Evolutionary conservation across 805 yeast genomes (phyloP).

Genomic region (Candida rishiriensis): DNA sequence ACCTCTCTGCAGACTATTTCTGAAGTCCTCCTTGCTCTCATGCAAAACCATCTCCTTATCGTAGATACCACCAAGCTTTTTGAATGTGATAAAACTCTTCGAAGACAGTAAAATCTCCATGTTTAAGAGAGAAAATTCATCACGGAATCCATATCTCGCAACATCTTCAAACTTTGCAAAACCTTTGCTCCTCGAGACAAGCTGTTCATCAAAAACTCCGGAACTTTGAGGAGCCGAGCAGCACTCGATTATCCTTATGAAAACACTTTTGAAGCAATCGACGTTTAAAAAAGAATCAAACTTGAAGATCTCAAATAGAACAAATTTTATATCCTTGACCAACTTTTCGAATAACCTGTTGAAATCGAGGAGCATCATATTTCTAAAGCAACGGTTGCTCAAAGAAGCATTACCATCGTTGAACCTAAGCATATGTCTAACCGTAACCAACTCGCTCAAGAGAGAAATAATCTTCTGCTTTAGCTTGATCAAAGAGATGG

Average conservation of each 20-base stretch:
- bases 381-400: conserved; percentile 13
- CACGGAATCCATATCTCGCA: background rate
- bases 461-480: conserved; percentile 8
- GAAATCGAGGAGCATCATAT: conserved; percentile 7
- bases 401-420: conserved; percentile 10
- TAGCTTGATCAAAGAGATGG: conserved; percentile 8
- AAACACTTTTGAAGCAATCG: conserved; percentile 5
- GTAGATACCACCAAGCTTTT: conserved; percentile 10
- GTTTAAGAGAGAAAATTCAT: conserved; percentile 10
- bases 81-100: conserved; percentile 13
- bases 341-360: conserved; percentile 1
- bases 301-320: conserved; percentile 11
- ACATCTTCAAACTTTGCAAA: background rate
- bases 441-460: conserved; percentile 9
- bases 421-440: conserved; percentile 8
- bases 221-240: background rate
- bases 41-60: conserved; percentile 5
- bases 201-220: background rate
- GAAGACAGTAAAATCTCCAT: conserved; percentile 13
- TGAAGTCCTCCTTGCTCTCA: conserved; percentile 7
- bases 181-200: background rate
- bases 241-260: conserved; percentile 3
- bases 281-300: conserved; percentile 9
- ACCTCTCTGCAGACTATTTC: conserved; percentile 4
- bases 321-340: background rate